Conservation (phyloP, 495 filamentous ascomycete genomes). For the Bacidia gigantensis region DNA sequence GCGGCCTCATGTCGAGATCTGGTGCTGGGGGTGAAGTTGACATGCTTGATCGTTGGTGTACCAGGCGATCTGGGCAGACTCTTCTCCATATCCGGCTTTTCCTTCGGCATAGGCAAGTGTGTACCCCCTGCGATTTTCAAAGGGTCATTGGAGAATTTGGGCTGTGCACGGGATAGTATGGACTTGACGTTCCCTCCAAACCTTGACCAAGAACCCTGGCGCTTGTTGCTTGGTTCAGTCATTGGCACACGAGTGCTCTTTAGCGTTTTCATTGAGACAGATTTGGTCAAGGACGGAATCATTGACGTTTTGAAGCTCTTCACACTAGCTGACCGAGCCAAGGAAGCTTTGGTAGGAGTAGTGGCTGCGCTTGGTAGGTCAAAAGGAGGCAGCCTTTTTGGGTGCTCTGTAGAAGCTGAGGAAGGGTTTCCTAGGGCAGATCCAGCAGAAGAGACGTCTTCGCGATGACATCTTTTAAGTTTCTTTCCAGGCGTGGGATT, state of each 20-base stretch:
- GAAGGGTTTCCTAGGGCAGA: constrained; percentile 25
- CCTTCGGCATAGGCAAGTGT: constrained; percentile 37
- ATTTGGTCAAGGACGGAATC: constrained; percentile 40
- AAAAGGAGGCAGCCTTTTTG: constrained; percentile 13
- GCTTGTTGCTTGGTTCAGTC: constrained; percentile 20
- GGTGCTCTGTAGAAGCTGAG: constrained; percentile 23
- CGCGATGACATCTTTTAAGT: constrained; percentile 40
- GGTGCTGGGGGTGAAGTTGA: constrained; percentile 44
- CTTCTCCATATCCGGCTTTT: constrained; percentile 33
- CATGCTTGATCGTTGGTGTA: constrained; percentile 36
- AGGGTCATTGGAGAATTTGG: constrained; percentile 48
- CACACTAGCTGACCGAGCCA: constrained; percentile 47
- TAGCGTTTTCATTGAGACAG: constrained; percentile 30
- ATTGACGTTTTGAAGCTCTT: constrained; percentile 42
- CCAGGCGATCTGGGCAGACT: constrained; percentile 23
- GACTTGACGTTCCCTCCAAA: constrained; percentile 35
- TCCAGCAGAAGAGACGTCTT: constrained; percentile 45
- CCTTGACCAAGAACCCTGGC: constrained; percentile 14
- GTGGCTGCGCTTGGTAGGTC: constrained; percentile 40
- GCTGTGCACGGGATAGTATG: constrained; percentile 46
- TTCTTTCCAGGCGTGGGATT: constrained; percentile 45
- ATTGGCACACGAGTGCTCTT: constrained; percentile 8
- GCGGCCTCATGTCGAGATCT: constrained; percentile 30
- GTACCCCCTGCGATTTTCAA: constrained; percentile 47
- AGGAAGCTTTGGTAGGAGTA: constrained; percentile 70